Base-by-base conservation (phyloP, 1,139 yeast species). In the Hyphopichia buzzinii region DNA sequence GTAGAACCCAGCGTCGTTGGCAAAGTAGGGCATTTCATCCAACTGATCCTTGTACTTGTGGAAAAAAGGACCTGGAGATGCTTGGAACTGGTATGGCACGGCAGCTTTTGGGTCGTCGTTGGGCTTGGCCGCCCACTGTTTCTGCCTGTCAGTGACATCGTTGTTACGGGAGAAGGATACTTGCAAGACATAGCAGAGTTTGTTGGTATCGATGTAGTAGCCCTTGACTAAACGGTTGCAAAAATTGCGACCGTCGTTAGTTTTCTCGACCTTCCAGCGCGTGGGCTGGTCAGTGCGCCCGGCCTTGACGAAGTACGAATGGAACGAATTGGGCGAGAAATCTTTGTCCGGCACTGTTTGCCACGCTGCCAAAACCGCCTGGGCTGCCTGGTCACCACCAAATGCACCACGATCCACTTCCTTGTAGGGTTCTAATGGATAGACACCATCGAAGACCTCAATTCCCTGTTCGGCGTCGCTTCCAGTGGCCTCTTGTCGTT, bases 371-470 rank as follows among this genome's bases (percentile, higher is more conserved):
- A 65, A 38, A 16, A 70, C 41, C 5, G 71, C 64, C 48, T 69
- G 74, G 7, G 65, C 74, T 27, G 64, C 67, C 16, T 68, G 44
- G 37, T 61, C 58, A 0, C 75, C 75, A 2, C 74, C 74, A 39
- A 54, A 69, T 2, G 59, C 73, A 4, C 74, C 74, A 30, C 70
- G 51, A 10, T 19, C 23, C 23, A 7, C 23, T 6, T 6, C 23
- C 8, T 19, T 19, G 23, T 19, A 19, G 23, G 23, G 10, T 19
- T 19, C 23, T 7, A 19, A 10, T 10, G 23, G 23, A 10, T 19
- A 19, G 8, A 7, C 10, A 10, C 23, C 23, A 10, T 19, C 23
- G 10, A 19, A 19, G 8, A 19, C 23, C 8, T 10, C 10, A 10
- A 19, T 10, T 10, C 10, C 23, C n/a, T n/a, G n/a, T n/a, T n/a